These are phyloP conservation scores for Eucalyptus fibrosa DNA, from an alignment of 345 rosid species.

Conservation along the genomic window DNA sequence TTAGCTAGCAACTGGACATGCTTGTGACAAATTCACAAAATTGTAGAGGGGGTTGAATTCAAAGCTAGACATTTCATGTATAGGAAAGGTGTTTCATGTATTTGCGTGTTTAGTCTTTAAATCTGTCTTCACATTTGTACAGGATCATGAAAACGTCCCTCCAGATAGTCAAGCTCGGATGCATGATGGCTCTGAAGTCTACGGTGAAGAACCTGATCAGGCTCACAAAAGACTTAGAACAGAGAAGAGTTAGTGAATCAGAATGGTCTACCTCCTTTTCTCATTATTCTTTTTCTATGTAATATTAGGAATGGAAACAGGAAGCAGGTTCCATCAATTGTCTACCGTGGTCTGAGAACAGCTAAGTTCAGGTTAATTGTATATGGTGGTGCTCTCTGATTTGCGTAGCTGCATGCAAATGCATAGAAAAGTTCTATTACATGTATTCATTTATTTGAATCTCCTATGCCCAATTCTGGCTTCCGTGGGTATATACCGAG, in stretches of 20 bases:
- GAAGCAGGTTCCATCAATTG: not conserved
- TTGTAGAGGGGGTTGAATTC: not conserved
- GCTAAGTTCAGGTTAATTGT: not conserved
- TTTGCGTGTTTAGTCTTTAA: not conserved
- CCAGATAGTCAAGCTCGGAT: not conserved
- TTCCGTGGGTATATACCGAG: not conserved
- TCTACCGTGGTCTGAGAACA: not conserved
- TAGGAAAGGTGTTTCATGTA: not conserved
- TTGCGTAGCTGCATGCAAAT: not conserved
- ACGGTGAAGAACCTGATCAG: conserved; percentile 17
- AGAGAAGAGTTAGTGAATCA: conserved; percentile 11
- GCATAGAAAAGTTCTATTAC: not conserved
- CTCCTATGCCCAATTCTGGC: not conserved
- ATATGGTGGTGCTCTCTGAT: not conserved
- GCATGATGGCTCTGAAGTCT: conserved; percentile 18
- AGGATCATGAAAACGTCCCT: conserved; percentile 17
- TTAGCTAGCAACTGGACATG: not conserved
- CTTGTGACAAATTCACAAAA: not conserved
- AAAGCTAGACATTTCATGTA: not conserved
- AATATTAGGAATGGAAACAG: not conserved
- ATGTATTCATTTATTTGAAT: not conserved
- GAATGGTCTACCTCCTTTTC: not conserved
- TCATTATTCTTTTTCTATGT: not conserved
- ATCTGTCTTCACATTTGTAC: not conserved
- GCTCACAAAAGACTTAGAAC: conserved; percentile 32